Conservation (phyloP, 352 stramenopile species). For the Elongisporangium undulatum region DNA sequence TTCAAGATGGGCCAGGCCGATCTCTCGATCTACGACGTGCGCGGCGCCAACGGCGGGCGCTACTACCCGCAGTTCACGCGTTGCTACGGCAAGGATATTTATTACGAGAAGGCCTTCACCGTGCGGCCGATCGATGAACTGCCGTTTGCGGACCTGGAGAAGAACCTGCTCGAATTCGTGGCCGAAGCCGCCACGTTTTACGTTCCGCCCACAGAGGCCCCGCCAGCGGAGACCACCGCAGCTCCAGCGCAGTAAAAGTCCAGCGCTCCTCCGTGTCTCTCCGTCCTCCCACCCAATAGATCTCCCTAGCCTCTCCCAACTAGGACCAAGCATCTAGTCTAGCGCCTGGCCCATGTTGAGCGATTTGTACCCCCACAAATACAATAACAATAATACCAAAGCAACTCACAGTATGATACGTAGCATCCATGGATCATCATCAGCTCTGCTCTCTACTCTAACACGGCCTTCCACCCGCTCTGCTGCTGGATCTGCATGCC, state of each 20-base stretch:
- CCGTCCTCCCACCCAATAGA: background rate
- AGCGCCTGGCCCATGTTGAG: background rate
- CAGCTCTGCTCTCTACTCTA: background rate
- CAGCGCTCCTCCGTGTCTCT: too few species aligned
- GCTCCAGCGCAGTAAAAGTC: background rate
- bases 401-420: too few species aligned
- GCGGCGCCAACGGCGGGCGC: constrained; percentile 47
- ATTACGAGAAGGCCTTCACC: constrained; percentile 55
- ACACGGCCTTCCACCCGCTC: background rate
- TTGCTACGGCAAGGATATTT: constrained; percentile 66
- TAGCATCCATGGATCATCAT: background rate
- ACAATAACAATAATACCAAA: background rate
- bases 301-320: background rate
- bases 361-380: background rate
- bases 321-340: background rate
- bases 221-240: background rate
- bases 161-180: constrained; percentile 33
- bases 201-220: background rate
- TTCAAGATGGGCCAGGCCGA: constrained; percentile 29
- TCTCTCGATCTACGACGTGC: constrained; percentile 47
- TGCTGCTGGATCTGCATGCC: constrained; percentile 21
- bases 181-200: constrained; percentile 17
- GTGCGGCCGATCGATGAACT: constrained; percentile 32
- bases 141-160: constrained; percentile 42
- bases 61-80: constrained; percentile 55